phyloP scores from a whole-genome alignment of 2,329 filamentous ascomycete species.

The Westerdykella aurantiaca region DNA sequence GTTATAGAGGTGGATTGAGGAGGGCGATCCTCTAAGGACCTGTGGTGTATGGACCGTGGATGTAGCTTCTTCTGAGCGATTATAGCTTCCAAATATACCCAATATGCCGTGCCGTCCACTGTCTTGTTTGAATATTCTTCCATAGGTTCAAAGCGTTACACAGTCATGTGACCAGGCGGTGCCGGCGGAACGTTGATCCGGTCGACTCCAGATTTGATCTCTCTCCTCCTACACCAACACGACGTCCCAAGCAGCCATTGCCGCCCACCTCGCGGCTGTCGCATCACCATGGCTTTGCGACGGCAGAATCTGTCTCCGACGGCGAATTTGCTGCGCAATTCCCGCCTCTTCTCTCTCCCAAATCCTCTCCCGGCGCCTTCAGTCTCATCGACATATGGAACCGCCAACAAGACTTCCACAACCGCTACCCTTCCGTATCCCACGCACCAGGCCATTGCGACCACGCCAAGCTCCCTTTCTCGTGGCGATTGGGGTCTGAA shows the following conservation, averaged over 20 bases:
- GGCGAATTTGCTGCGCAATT: constrained; percentile 70
- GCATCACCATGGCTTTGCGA: constrained; percentile 34
- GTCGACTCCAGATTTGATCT: constrained; percentile 8
- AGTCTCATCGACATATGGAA: constrained; percentile 40
- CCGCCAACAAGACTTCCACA: constrained; percentile 52
- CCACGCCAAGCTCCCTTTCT: constrained; percentile 63
- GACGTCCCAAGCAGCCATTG: constrained; percentile 28
- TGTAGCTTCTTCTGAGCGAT: no score
- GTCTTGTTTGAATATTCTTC: no score
- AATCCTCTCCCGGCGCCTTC: constrained; percentile 62
- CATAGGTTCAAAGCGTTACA: no score
- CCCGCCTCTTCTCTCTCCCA: constrained; percentile 84
- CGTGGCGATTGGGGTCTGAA: constrained; percentile 93
- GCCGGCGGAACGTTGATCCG: background rate
- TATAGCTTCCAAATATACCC: no score
- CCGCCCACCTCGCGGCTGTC: constrained; percentile 28
- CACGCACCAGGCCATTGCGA: constrained; percentile 76
- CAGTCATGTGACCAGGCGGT: background rate
- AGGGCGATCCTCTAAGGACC: no score
- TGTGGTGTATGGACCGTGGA: no score
- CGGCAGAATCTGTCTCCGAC: constrained; percentile 50
- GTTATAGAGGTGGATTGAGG: no score
- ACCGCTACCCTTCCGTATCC: constrained; percentile 72
- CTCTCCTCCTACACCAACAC: constrained; percentile 8
- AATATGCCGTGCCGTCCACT: no score